Percentiles rank a stretch among this genome's conserved stretches.
These are phyloP conservation scores for Effrenium voratum DNA, from an alignment of 73 alveolate species.

Conservation along the genomic window DNA sequence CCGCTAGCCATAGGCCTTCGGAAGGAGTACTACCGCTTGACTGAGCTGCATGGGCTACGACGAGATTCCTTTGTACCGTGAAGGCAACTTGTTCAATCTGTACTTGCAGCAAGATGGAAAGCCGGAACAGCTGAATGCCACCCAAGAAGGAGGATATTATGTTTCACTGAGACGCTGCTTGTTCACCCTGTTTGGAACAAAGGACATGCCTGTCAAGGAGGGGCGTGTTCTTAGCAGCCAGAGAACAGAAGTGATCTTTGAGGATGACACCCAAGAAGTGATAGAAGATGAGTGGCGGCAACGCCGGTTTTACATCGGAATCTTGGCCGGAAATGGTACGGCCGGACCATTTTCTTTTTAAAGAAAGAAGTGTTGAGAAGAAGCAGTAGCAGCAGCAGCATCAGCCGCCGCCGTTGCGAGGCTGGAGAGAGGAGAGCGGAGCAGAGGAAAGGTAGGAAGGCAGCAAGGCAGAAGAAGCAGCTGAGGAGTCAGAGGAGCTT, in stretches of 20 bases:
- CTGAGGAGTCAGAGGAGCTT: slow-evolving; percentile 25
- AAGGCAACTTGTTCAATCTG: slow-evolving; percentile 5
- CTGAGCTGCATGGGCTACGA: neutral
- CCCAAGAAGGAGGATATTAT: neutral
- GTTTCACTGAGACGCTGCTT: slow-evolving; percentile 1
- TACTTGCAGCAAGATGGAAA: neutral
- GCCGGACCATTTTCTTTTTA: neutral
- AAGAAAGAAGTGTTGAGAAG: neutral
- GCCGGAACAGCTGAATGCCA: neutral
- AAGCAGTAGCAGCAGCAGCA: neutral
- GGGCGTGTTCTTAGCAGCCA: neutral
- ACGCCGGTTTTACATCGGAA: neutral
- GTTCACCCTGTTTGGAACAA: neutral
- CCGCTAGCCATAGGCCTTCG: neutral
- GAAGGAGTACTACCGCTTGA: neutral
- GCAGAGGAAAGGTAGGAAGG: neutral
- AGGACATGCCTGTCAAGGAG: neutral
- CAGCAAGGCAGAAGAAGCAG: neutral
- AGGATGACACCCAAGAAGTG: neutral
- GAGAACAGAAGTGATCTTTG: slow-evolving; percentile 1
- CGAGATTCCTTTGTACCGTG: neutral
- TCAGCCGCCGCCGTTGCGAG: neutral
- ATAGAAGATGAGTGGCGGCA: neutral
- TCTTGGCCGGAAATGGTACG: neutral
- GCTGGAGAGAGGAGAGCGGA: neutral